These are phyloP conservation scores for Haberlea rhodopensis DNA, from an alignment of 257 asterid species.

Conservation along the genomic window DNA sequence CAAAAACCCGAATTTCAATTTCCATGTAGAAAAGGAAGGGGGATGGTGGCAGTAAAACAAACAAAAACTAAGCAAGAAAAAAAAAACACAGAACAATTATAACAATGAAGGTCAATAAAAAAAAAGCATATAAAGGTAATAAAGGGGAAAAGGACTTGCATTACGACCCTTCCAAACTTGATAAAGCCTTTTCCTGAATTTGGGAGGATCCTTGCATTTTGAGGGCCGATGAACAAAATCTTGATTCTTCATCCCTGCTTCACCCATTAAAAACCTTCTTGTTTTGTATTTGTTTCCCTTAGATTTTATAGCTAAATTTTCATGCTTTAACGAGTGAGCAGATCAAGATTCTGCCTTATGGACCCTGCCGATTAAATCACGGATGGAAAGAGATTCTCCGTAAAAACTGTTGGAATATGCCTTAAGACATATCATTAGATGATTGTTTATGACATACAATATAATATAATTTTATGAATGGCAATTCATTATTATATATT, in stretches of 20 bases:
- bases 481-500: no score
- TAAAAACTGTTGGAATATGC: no score
- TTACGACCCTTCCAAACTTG: constrained; percentile 92
- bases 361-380: constrained; percentile 35
- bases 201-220: constrained; percentile 46
- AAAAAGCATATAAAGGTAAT: not conserved
- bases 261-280: constrained; percentile 40
- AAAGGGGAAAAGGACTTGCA: constrained; percentile 35
- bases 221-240: constrained; percentile 47
- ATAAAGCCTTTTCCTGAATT: constrained; percentile 55
- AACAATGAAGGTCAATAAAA: not conserved
- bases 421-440: no score
- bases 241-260: constrained; percentile 31
- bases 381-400: constrained; percentile 25
- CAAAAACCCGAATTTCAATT: no score
- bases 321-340: constrained; percentile 30
- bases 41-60: not conserved
- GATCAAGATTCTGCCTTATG: constrained; percentile 29
- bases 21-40: no score
- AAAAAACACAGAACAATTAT: not conserved
- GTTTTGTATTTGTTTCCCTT: no score
- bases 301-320: constrained; percentile 10
- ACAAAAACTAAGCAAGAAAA: not conserved
- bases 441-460: no score
- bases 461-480: no score